A percentile compares a stretch with the other conserved stretches of the same genome.
phyloP scores from a whole-genome alignment of 441 rosid genomes.

The Isatis lusitanica region DNA sequence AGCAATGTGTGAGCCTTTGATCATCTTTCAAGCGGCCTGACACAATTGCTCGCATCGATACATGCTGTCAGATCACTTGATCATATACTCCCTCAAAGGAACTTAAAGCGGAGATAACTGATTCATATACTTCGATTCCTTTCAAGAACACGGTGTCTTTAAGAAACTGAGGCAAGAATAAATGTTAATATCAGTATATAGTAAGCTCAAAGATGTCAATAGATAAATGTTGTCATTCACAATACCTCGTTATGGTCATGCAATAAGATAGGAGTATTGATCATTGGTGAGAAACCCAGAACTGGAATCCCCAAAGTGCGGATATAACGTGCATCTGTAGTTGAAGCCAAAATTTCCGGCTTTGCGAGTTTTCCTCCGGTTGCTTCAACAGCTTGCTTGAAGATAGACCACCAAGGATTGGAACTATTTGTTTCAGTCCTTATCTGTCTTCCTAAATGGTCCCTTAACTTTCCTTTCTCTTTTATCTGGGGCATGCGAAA shows the following conservation, averaged over 20 bases:
- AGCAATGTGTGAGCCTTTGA: slow-evolving; percentile 9
- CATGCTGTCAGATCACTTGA: slow-evolving; percentile 30
- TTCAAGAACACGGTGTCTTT: slow-evolving; percentile 65
- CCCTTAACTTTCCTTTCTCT: slow-evolving; percentile 61
- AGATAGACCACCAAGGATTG: slow-evolving; percentile 88
- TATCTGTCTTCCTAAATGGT: slow-evolving; percentile 57
- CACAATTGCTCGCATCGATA: not conserved
- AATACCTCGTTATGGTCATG: slow-evolving; percentile 92
- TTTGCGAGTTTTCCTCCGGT: slow-evolving; percentile 78
- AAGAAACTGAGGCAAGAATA: slow-evolving; percentile 53
- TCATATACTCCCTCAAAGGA: slow-evolving; percentile 53
- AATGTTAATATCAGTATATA: slow-evolving; percentile 3
- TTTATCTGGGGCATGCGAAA: slow-evolving; percentile 43
- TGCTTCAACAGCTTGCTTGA: slow-evolving; percentile 66
- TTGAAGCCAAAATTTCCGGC: slow-evolving; percentile 86
- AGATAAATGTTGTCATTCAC: not conserved
- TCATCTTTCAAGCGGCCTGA: not conserved
- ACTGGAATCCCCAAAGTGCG: slow-evolving; percentile 71
- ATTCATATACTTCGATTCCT: slow-evolving; percentile 82
- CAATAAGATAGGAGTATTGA: slow-evolving; percentile 71
- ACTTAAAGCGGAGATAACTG: slow-evolving; percentile 62
- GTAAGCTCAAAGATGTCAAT: not conserved
- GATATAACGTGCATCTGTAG: slow-evolving; percentile 74
- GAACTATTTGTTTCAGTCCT: slow-evolving; percentile 67
- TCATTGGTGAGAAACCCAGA: slow-evolving; percentile 88